phyloP scores from a whole-genome alignment of 306 rosid species.

The Vicia sativa region DNA sequence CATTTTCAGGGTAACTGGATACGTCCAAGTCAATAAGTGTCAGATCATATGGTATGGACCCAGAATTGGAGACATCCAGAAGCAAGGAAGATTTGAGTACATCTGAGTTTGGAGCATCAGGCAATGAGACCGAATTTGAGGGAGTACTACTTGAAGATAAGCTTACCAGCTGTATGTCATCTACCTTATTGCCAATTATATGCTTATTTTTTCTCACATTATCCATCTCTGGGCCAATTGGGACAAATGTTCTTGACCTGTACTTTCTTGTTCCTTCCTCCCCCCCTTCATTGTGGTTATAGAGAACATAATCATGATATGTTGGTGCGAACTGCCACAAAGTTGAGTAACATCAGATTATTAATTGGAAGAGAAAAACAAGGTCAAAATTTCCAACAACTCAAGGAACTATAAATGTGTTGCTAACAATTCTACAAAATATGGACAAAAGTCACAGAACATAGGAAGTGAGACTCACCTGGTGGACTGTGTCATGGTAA shows the following conservation, averaged over 20 bases:
- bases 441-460: conserved; percentile 11
- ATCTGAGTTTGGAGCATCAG: conserved; percentile 49
- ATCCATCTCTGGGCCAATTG: conserved; percentile 97
- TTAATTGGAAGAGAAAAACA: conserved; percentile 30
- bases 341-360: conserved; percentile 26
- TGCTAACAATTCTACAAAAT: conserved; percentile 5
- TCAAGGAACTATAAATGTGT: conserved; percentile 23
- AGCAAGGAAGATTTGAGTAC: conserved; percentile 78
- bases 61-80: conserved; percentile 64
- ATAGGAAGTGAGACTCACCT: conserved; percentile 56
- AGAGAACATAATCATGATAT: conserved; percentile 96
- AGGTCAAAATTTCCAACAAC: conserved; percentile 21
- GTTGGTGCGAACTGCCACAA: conserved; percentile 94
- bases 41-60: conserved; percentile 68
- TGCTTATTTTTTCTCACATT: conserved; percentile 74
- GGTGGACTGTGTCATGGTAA: conserved; percentile 97
- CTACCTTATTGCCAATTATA: conserved; percentile 69
- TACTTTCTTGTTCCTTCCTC: conserved; percentile 89
- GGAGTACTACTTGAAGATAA: conserved; percentile 67
- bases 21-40: conserved; percentile 83
- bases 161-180: conserved; percentile 84
- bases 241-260: conserved; percentile 95
- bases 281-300: conserved; percentile 86
- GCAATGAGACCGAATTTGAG: conserved; percentile 39
- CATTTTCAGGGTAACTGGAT: conserved; percentile 73